A percentile compares a stretch with the other conserved stretches of the same genome.
These are phyloP conservation scores for Wickerhamiella dianesei DNA, from an alignment of 805 yeast species.

Conservation along the genomic window DNA sequence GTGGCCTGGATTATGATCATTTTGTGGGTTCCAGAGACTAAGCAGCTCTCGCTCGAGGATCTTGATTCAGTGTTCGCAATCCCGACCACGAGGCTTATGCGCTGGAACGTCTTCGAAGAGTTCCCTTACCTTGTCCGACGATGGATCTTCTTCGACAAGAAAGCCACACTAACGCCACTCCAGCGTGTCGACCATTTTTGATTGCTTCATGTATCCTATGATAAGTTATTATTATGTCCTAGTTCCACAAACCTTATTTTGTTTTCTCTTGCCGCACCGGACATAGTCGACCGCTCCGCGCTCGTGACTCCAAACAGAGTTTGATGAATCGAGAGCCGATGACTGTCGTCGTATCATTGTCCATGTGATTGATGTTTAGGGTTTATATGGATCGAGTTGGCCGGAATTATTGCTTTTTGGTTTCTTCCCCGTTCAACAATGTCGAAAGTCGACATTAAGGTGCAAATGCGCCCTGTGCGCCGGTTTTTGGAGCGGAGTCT, in stretches of 20 bases:
- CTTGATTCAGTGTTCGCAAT: slow-evolving; percentile 59
- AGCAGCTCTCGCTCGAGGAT: slow-evolving; percentile 60
- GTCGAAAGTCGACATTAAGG: not conserved
- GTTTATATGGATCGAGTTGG: not conserved
- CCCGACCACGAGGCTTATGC: slow-evolving; percentile 39
- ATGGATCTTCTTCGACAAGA: slow-evolving; percentile 8
- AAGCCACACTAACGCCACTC: slow-evolving; percentile 3
- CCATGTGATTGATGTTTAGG: not conserved
- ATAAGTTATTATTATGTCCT: not conserved
- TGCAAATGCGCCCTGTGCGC: not conserved
- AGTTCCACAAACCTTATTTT: not conserved
- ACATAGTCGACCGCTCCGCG: no score
- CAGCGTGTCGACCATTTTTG: slow-evolving; percentile 1
- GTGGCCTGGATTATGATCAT: slow-evolving; percentile 52
- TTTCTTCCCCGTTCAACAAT: no score
- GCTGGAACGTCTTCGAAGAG: slow-evolving; percentile 28
- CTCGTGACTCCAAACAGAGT: not conserved
- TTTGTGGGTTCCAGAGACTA: slow-evolving; percentile 48
- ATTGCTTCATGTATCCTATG: not conserved
- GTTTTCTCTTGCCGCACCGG: no score
- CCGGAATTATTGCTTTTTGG: not conserved
- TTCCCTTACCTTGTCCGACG: slow-evolving; percentile 13
- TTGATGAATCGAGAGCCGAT: not conserved
- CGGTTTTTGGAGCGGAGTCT: not conserved
- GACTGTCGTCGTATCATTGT: no score